phyloP scores from a whole-genome alignment of 768 basidiomycete genomes.

The Cyclocybe aegerita region DNA sequence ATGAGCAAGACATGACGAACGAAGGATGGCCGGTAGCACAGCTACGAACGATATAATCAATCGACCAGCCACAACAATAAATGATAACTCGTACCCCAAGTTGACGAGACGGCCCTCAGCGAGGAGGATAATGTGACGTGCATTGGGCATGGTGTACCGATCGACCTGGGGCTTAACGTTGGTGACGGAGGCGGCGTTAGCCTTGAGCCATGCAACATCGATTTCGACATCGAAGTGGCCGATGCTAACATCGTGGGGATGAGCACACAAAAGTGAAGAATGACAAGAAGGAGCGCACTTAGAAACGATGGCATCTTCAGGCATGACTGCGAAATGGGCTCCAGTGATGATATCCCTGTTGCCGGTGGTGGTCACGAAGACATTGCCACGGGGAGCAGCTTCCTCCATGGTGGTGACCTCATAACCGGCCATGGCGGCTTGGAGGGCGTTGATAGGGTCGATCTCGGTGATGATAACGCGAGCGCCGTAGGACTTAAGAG shows the following conservation, averaged over 20 bases:
- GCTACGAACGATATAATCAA: constrained; percentile 29
- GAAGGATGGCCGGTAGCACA: constrained; percentile 99
- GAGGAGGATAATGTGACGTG: constrained; percentile 95
- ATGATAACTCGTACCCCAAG: constrained; percentile 65
- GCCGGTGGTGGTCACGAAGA: constrained; percentile 98
- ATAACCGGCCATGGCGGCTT: constrained; percentile 99
- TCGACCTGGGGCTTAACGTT: constrained; percentile 99
- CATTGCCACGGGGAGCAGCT: constrained; percentile 81
- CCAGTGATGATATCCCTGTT: constrained; percentile 96
- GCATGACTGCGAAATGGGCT: constrained; percentile 92
- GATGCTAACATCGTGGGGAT: constrained; percentile 46
- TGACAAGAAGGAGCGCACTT: constrained; percentile 60
- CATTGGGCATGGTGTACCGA: constrained; percentile 89
- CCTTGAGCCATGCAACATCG: constrained; percentile 98
- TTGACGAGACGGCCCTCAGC: constrained; percentile 99
- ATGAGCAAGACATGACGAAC: constrained; percentile 99
- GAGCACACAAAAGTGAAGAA: constrained; percentile 4
- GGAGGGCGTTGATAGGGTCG: constrained; percentile 99
- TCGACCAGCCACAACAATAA: not conserved
- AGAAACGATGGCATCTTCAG: constrained; percentile 97
- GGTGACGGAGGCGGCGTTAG: constrained; percentile 75
- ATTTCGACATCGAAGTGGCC: constrained; percentile 90
- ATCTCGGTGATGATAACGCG: constrained; percentile 97
- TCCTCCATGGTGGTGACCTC: constrained; percentile 99
- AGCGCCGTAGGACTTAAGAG: constrained; percentile 94